Percentiles rank a stretch among this genome's conserved stretches.
Conservation (phyloP, 441 rosid genomes). For the Pelargonium myrrhifolium region DNA sequence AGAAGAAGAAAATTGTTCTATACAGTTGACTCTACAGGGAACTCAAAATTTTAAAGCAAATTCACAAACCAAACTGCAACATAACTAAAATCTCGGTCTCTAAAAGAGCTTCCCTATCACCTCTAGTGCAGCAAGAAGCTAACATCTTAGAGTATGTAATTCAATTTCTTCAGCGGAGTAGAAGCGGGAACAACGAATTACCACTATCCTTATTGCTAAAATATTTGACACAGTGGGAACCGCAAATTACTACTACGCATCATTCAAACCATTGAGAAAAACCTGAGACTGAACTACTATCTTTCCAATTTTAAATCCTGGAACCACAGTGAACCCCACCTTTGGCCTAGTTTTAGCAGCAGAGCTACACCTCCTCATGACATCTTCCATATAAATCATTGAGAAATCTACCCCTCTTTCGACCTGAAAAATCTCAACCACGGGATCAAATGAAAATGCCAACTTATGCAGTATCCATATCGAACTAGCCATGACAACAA, state of each 20-base stretch:
- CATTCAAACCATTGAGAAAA: slow-evolving; percentile 37
- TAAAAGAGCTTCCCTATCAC: slow-evolving; percentile 15
- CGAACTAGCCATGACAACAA: slow-evolving; percentile 55
- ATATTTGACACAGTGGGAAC: background rate
- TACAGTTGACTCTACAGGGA: slow-evolving; percentile 22
- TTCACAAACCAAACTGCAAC: slow-evolving; percentile 14
- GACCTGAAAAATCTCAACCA: slow-evolving; percentile 53
- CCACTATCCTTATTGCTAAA: too few species aligned
- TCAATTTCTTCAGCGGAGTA: background rate
- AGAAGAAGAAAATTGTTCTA: slow-evolving; percentile 22
- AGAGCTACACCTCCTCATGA: slow-evolving; percentile 22
- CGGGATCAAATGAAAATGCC: slow-evolving; percentile 53
- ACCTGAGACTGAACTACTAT: slow-evolving; percentile 54
- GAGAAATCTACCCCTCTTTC: slow-evolving; percentile 53
- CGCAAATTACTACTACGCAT: slow-evolving; percentile 29
- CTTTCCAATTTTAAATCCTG: slow-evolving; percentile 52
- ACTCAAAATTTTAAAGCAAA: slow-evolving; percentile 12
- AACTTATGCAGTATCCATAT: slow-evolving; percentile 51
- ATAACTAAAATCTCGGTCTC: slow-evolving; percentile 6
- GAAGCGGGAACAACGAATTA: background rate
- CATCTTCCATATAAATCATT: slow-evolving; percentile 59
- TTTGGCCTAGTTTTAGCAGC: slow-evolving; percentile 29
- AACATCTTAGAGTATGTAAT: slow-evolving; percentile 7
- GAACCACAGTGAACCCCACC: slow-evolving; percentile 62
- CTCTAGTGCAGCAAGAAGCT: slow-evolving; percentile 5